These are phyloP conservation scores for Hypoxylon rickii DNA, from an alignment of 495 filamentous ascomycete genomes.

Conservation along the genomic window DNA sequence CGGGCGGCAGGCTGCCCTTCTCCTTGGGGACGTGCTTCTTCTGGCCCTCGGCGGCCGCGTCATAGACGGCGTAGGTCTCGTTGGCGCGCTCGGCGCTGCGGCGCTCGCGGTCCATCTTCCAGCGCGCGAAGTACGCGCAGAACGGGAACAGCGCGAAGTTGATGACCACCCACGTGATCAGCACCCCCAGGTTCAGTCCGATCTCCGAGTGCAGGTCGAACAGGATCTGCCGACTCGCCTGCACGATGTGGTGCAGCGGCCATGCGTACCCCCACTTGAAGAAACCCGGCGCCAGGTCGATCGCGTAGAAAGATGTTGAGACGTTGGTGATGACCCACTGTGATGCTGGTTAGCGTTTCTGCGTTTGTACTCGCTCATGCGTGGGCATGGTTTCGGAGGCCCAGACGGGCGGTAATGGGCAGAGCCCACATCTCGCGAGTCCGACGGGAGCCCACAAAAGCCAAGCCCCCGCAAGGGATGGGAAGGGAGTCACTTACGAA, in stretches of 20 bases:
- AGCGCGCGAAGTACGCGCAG: slow-evolving; percentile 61
- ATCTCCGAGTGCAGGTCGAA: slow-evolving; percentile 67
- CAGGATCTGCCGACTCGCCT: slow-evolving; percentile 63
- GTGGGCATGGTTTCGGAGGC: not conserved
- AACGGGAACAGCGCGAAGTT: slow-evolving; percentile 64
- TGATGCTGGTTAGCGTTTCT: not conserved
- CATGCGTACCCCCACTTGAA: slow-evolving; percentile 73
- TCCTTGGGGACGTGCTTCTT: slow-evolving; percentile 31
- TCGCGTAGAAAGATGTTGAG: slow-evolving; percentile 64
- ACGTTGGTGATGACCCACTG: slow-evolving; percentile 75
- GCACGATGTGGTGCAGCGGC: slow-evolving; percentile 71
- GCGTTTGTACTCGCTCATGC: not conserved
- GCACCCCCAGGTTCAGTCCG: slow-evolving; percentile 66
- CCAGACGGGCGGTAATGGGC: not conserved
- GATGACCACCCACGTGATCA: slow-evolving; percentile 64
- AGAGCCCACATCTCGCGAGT: not conserved
- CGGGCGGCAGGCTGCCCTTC: slow-evolving; percentile 23
- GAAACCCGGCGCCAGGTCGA: slow-evolving; percentile 63
- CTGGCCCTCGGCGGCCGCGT: slow-evolving; percentile 15
- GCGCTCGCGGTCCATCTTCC: slow-evolving; percentile 55
- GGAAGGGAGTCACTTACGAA: slow-evolving; percentile 44
- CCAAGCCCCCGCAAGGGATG: no score
- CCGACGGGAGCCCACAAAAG: not conserved
- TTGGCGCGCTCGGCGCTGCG: slow-evolving; percentile 30
- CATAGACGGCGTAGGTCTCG: slow-evolving; percentile 24